Percentiles rank a stretch among this genome's conserved stretches.
phyloP scores from a whole-genome alignment of 805 yeast species.

The Ogataea methylovora region DNA sequence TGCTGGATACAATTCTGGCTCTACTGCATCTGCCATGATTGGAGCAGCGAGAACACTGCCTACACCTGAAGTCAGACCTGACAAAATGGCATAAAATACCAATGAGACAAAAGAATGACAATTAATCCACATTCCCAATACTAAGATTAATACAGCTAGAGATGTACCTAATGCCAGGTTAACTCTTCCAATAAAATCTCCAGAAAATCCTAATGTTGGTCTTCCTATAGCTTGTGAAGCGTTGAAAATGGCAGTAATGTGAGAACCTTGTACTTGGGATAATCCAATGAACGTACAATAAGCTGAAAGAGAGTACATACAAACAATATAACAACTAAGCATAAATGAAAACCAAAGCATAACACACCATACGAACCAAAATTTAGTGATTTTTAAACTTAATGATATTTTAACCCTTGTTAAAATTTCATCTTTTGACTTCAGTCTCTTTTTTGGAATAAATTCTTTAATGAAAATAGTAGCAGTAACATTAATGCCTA shows the following conservation, averaged over 20 bases:
- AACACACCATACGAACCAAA: constrained; percentile 11
- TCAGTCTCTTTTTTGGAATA: constrained; percentile 12
- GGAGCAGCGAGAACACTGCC: constrained; percentile 25
- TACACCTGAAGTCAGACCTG: constrained; percentile 41
- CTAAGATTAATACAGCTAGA: constrained; percentile 24
- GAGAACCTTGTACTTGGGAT: constrained; percentile 33
- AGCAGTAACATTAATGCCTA: constrained; percentile 31
- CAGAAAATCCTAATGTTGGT: constrained; percentile 36
- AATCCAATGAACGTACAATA: constrained; percentile 42
- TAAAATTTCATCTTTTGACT: constrained; percentile 5
- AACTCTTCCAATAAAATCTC: constrained; percentile 39
- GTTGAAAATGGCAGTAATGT: constrained; percentile 37
- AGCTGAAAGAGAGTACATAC: constrained; percentile 39
- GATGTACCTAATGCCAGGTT: constrained; percentile 33
- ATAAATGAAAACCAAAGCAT: constrained; percentile 25
- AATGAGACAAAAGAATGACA: constrained; percentile 25
- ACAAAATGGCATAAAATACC: constrained; percentile 27
- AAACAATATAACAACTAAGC: constrained; percentile 33
- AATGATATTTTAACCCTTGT: constrained; percentile 7
- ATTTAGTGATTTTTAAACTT: constrained; percentile 9
- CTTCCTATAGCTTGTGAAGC: constrained; percentile 42
- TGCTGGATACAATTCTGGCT: constrained; percentile 19
- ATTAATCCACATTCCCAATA: constrained; percentile 39
- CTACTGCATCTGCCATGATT: constrained; percentile 21
- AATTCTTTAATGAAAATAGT: constrained; percentile 39